A percentile compares a stretch with the other conserved stretches of the same genome.
Conservation (phyloP, 1,284 basidiomycete species). For the Lentinula novae-zelandiae region DNA sequence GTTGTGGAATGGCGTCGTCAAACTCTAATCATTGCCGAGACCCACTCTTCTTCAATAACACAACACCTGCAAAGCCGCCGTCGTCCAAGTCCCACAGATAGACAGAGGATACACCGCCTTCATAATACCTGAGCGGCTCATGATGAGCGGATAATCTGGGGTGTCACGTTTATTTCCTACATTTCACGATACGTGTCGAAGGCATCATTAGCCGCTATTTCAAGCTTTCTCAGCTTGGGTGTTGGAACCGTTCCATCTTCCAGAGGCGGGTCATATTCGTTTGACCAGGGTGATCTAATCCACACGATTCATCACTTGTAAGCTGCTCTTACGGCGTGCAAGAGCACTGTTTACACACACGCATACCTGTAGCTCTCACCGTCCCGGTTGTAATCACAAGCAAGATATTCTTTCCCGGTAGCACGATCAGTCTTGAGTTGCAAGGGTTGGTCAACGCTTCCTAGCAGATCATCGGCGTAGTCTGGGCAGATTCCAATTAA, state of each 20-base stretch:
- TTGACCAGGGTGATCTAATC: constrained; percentile 92
- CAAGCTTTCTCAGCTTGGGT: constrained; percentile 83
- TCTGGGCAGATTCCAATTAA: constrained; percentile 88
- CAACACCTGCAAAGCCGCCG: constrained; percentile 94
- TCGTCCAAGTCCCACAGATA: constrained; percentile 99
- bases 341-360: constrained; percentile 1
- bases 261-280: constrained; percentile 87
- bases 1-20: neutral
- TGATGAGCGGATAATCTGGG: neutral
- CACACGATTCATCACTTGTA: neutral
- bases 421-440: constrained; percentile 77
- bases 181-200: constrained; percentile 98
- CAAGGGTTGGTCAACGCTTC: constrained; percentile 94
- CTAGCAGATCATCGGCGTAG: constrained; percentile 92
- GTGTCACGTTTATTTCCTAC: constrained; percentile 40
- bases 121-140: constrained; percentile 74
- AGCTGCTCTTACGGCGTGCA: neutral
- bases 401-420: constrained; percentile 86
- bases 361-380: constrained; percentile 89
- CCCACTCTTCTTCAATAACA: constrained; percentile 93
- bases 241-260: constrained; percentile 87
- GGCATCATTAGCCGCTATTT: constrained; percentile 91
- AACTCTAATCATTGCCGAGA: constrained; percentile 12
- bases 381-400: constrained; percentile 97
- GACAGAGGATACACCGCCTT: constrained; percentile 95